Base-by-base conservation (phyloP, 805 yeast species). In the Maudiozyma turicensis region DNA sequence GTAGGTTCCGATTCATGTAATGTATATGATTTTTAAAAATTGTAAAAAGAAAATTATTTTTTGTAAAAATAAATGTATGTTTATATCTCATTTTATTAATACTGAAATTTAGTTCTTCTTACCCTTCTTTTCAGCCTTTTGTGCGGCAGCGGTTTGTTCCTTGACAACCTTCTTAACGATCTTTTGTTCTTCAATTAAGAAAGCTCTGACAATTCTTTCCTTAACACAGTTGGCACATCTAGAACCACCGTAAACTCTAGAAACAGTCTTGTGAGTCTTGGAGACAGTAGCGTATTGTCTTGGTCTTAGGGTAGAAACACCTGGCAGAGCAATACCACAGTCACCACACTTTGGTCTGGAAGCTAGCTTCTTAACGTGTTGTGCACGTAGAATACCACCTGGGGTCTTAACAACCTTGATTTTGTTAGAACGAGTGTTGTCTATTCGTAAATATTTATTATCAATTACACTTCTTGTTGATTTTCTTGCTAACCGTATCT, bases 341-440 rank as follows among this genome's bases (percentile, higher is more conserved):
- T 84, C 90, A 80, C 90, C 90, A 80, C 90, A 84, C 73, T 82
- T 84, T 71, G 84, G 84, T 78, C 87, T 82, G 68, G 95, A 72
- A 68, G 88, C 95, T 64, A 71, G 70, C 83, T 89, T 89, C 85
- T 87, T 87, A 71, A 88, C 80, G 81, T 93, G 99, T 77, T 90
- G 96, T 72, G 96, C 96, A 73, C 89, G 84, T 77, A 93, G 84
- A 77, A 84, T 85, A 73, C 98, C 98, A 83, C 99, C 99, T 77
- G 99, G 99, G 78, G 99, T 93, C 87, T 91, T 93, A 69, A 91
- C 95, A 77, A 91, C 95, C 90, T 86, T 91, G 82, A 93, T 91
- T 82, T 86, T 87, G 96, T 93, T 93, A 68, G 99, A 93, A 77
- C 84, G 85, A 84, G 99, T 90, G 95, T 93, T 93, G 96, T 89